phyloP scores from a whole-genome alignment of 192 early-diverging fungal species.

The Obelidium mucronatum region DNA sequence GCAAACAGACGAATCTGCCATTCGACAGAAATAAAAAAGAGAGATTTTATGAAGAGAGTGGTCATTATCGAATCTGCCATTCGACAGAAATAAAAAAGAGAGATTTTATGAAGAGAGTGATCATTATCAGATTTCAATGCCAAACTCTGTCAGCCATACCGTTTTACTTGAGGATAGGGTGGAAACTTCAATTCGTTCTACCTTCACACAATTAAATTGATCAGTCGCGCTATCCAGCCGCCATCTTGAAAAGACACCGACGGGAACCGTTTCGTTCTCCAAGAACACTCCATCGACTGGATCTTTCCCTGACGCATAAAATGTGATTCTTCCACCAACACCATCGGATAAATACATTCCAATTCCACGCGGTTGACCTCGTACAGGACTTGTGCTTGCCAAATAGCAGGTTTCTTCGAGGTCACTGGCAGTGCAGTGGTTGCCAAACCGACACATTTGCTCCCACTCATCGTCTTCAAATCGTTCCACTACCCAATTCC shows the following conservation, averaged over 20 bases:
- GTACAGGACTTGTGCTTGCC: neutral
- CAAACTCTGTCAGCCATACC: neutral
- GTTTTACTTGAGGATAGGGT: neutral
- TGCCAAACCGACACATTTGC: neutral
- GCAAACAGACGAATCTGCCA: neutral
- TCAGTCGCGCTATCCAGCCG: neutral
- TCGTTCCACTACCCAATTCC: neutral
- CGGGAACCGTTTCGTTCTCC: neutral
- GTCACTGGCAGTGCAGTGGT: neutral
- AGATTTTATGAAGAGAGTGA: too few species aligned
- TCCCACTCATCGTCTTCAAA: neutral
- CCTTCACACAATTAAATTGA: neutral
- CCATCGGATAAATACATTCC: neutral
- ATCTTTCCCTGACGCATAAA: neutral
- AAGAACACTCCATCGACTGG: neutral
- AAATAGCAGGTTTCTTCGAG: neutral
- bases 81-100: constrained; percentile 5
- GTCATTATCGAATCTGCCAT: neutral
- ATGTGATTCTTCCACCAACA: neutral
- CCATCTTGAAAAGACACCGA: neutral
- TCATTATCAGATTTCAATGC: neutral
- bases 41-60: too few species aligned
- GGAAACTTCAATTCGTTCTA: neutral
- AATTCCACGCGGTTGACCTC: neutral
- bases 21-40: constrained; percentile 4